Evolutionary conservation across 768 basidiomycete genomes (phyloP).

Genomic region (Lactarius vividus): DNA sequence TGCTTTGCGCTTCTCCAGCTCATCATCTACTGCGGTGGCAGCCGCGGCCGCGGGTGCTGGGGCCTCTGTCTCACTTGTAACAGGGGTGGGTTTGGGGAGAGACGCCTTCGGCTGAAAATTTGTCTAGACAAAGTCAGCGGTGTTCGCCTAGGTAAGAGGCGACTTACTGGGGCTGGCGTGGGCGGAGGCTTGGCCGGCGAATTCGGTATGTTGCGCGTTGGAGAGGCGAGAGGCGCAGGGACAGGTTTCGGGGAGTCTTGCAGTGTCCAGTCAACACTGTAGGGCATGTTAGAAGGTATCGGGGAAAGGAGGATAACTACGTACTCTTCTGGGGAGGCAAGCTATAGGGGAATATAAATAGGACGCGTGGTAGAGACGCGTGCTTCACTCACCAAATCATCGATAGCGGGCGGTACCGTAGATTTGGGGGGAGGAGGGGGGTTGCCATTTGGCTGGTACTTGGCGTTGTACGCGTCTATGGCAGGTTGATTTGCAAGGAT

Average conservation of each 20-base stretch:
- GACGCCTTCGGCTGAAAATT: constrained; percentile 2
- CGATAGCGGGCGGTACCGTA: constrained; percentile 18
- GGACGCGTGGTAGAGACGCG: constrained; percentile 8
- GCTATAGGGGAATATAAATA: constrained; percentile 29
- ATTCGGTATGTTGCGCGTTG: constrained; percentile 6
- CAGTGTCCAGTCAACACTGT: constrained; percentile 18
- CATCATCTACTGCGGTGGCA: constrained; percentile 40
- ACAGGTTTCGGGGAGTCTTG: neutral
- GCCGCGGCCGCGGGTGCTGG: constrained; percentile 15
- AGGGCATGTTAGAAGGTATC: neutral
- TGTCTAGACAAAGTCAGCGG: constrained; percentile 3
- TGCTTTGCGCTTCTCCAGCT: constrained; percentile 54
- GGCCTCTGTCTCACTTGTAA: neutral
- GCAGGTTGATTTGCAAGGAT: constrained; percentile 55
- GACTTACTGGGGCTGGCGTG: neutral
- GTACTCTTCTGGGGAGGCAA: constrained; percentile 36
- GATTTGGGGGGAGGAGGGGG: constrained; percentile 21
- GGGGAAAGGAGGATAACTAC: constrained; percentile 17
- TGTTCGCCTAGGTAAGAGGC: neutral
- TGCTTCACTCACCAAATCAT: constrained; percentile 33
- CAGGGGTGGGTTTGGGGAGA: constrained; percentile 6
- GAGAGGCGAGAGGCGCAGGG: neutral
- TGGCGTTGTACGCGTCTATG: constrained; percentile 45
- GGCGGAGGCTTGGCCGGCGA: neutral
- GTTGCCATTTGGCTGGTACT: constrained; percentile 23